Evolutionary conservation across 441 rosid species (phyloP).

Genomic region (Rhodomyrtus psidioides): DNA sequence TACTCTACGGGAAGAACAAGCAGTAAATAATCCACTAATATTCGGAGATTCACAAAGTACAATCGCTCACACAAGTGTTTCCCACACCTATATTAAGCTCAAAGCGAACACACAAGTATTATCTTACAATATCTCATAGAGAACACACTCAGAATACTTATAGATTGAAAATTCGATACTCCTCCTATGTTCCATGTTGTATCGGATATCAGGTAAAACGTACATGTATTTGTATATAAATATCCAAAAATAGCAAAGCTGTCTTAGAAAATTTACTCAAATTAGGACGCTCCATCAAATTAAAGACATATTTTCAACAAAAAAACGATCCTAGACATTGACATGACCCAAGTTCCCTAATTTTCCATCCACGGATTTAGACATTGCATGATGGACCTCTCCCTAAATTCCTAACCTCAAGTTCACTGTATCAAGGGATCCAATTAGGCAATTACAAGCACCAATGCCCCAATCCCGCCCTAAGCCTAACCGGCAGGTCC

Average conservation of each 20-base stretch:
- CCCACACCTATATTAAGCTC: too few species aligned
- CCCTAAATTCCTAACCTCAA: not conserved
- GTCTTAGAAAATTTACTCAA: too few species aligned
- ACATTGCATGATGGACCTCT: not conserved
- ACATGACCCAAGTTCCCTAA: not conserved
- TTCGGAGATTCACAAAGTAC: too few species aligned
- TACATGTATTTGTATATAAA: too few species aligned
- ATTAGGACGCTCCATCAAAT: not conserved
- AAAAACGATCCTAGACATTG: not conserved
- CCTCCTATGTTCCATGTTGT: not conserved
- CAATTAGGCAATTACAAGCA: not conserved
- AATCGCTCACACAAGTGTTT: too few species aligned
- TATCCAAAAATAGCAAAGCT: not conserved
- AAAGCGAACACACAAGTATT: too few species aligned
- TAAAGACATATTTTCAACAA: not conserved
- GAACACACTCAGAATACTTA: not conserved
- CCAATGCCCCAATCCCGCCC: not conserved
- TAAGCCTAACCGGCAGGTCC: not conserved
- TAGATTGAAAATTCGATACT: too few species aligned
- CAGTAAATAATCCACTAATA: too few species aligned
- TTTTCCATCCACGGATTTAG: not conserved
- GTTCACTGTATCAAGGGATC: not conserved
- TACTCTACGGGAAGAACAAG: too few species aligned
- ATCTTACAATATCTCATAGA: not conserved
- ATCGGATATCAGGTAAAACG: too few species aligned